Evolutionary conservation across 2,329 filamentous ascomycete species (phyloP).

Genomic region (Blastomyces emzantsi): DNA sequence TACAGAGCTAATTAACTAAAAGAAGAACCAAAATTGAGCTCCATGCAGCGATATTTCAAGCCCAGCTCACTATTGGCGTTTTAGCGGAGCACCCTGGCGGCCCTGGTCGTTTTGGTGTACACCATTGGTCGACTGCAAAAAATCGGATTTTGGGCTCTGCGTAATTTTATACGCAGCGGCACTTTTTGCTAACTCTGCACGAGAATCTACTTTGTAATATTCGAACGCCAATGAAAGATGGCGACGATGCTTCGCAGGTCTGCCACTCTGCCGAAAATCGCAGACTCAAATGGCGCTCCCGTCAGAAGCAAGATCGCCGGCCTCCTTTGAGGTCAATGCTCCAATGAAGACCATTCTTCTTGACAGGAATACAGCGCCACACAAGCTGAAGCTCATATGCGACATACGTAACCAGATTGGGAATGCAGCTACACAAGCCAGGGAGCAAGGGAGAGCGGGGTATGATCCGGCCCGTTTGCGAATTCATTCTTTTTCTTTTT

Average conservation of each 20-base stretch:
- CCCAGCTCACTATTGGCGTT: background rate
- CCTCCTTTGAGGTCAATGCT: background rate
- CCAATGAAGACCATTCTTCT: background rate
- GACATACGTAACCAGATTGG: background rate
- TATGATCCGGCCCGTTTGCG: background rate
- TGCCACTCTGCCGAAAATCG: background rate
- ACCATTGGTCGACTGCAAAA: background rate
- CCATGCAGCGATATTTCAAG: background rate
- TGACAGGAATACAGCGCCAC: background rate
- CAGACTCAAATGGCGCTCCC: background rate
- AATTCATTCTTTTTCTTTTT: background rate
- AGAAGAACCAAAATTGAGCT: background rate
- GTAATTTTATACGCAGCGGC: background rate
- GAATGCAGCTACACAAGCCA: background rate
- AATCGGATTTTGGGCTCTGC: background rate
- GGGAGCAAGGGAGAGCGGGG: slow-evolving; percentile 1
- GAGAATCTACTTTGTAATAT: too few species aligned
- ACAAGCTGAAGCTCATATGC: slow-evolving; percentile 2
- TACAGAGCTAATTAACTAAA: background rate
- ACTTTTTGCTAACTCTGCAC: background rate
- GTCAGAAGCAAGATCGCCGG: background rate
- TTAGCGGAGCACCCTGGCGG: background rate
- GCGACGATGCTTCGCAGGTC: background rate
- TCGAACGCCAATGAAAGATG: background rate
- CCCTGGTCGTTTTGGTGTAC: background rate